Evolutionary conservation across 2,329 filamentous ascomycete genomes (phyloP).

Genomic region (Penicillium thymicola): DNA sequence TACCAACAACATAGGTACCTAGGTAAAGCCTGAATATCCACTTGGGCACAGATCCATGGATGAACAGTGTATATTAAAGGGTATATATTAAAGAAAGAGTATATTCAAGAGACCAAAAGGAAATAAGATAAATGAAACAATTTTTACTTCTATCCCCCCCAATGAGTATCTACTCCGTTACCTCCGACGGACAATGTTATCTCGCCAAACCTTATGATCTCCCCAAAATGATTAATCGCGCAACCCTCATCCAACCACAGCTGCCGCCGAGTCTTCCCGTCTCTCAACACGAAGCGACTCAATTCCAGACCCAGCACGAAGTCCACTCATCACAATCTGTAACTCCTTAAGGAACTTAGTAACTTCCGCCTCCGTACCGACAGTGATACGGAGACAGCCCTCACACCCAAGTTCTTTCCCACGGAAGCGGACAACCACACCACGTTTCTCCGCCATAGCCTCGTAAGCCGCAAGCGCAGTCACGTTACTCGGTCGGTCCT

Average conservation of each 20-base stretch:
- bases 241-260: constrained; percentile 17
- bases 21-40: too few species aligned
- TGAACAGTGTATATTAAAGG: neutral
- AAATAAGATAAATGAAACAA: neutral
- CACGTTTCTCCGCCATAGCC: constrained; percentile 74
- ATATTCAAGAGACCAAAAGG: neutral
- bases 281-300: constrained; percentile 38
- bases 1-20: too few species aligned
- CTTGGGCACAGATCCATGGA: neutral
- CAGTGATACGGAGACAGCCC: constrained; percentile 85
- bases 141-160: neutral
- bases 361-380: constrained; percentile 86
- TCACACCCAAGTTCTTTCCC: constrained; percentile 88
- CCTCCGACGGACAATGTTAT: neutral
- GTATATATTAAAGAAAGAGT: neutral
- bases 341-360: constrained; percentile 72
- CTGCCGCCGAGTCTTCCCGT: constrained; percentile 47
- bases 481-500: constrained; percentile 71
- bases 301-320: constrained; percentile 42
- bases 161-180: neutral
- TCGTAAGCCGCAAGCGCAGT: constrained; percentile 79
- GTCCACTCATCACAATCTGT: constrained; percentile 48
- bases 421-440: constrained; percentile 89
- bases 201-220: neutral
- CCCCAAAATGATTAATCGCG: constrained; percentile 1